Conservation (phyloP, 1,139 yeast species). For the Scheffersomyces insectosa region DNA sequence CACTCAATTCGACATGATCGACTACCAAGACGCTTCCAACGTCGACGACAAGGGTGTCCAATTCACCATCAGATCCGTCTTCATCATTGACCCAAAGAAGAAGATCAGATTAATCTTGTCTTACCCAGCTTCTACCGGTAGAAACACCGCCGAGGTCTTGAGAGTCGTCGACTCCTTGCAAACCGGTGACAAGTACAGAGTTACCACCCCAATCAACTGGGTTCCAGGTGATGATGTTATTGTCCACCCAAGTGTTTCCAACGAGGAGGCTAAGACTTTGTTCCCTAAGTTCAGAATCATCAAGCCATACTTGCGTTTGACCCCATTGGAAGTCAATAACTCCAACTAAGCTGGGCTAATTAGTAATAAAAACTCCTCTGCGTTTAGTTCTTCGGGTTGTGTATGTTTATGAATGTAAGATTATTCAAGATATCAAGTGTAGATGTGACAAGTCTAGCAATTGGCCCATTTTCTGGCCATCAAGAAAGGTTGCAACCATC, state of each 20-base stretch:
- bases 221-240: slow-evolving; percentile 82
- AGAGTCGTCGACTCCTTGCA: slow-evolving; percentile 87
- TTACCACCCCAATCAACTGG: slow-evolving; percentile 82
- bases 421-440: no score
- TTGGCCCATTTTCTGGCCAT: no score
- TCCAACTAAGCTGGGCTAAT: no score
- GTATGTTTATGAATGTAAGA: no score
- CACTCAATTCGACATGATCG: slow-evolving; percentile 84
- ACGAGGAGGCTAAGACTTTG: slow-evolving; percentile 77
- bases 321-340: slow-evolving; percentile 17
- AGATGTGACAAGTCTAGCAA: no score
- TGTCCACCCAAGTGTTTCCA: slow-evolving; percentile 79
- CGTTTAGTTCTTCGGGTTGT: no score
- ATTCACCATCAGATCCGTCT: slow-evolving; percentile 84
- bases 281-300: slow-evolving; percentile 79
- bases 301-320: slow-evolving; percentile 68
- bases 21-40: slow-evolving; percentile 82
- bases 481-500: no score
- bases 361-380: no score
- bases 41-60: slow-evolving; percentile 62
- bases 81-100: slow-evolving; percentile 83
- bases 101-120: slow-evolving; percentile 79
- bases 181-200: slow-evolving; percentile 72
- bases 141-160: slow-evolving; percentile 85
- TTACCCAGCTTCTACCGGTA: slow-evolving; percentile 90